These are phyloP conservation scores for Metarhizium brunneum DNA, from an alignment of 2,329 filamentous ascomycete genomes.

Conservation along the genomic window DNA sequence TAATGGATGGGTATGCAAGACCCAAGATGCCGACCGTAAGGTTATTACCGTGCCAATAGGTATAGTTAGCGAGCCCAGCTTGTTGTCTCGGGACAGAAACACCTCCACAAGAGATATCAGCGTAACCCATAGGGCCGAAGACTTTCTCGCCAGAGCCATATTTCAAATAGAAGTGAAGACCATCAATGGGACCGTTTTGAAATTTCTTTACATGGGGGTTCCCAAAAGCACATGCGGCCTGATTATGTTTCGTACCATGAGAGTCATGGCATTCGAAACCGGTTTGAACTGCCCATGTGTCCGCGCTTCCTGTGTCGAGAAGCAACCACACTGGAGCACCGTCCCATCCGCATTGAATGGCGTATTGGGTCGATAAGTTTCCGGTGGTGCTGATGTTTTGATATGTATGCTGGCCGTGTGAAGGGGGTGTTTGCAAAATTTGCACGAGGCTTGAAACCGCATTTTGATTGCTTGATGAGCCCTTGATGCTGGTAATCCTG, in stretches of 20 bases:
- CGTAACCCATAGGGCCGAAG: slow-evolving; percentile 36
- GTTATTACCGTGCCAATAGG: slow-evolving; percentile 43
- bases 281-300: slow-evolving; percentile 37
- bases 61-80: slow-evolving; percentile 38
- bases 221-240: slow-evolving; percentile 32
- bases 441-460: slow-evolving; percentile 20
- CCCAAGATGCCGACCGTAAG: slow-evolving; percentile 41
- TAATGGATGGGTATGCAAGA: slow-evolving; percentile 40
- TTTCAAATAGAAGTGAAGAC: slow-evolving; percentile 35
- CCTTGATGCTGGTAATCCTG: slow-evolving; percentile 22
- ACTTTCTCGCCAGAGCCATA: slow-evolving; percentile 41
- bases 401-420: slow-evolving; percentile 13
- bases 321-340: slow-evolving; percentile 29
- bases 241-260: slow-evolving; percentile 20
- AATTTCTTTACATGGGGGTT: slow-evolving; percentile 29
- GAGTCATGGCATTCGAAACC: slow-evolving; percentile 33
- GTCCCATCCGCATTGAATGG: slow-evolving; percentile 31
- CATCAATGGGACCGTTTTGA: slow-evolving; percentile 25
- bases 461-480: slow-evolving; percentile 13
- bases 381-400: slow-evolving; percentile 31
- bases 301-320: slow-evolving; percentile 42
- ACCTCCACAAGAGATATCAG: slow-evolving; percentile 36
- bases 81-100: slow-evolving; percentile 35
- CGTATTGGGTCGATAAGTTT: slow-evolving; percentile 31
- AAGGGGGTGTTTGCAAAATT: slow-evolving; percentile 10